Conservation (phyloP, 306 rosid genomes). For the Morella rubra region DNA sequence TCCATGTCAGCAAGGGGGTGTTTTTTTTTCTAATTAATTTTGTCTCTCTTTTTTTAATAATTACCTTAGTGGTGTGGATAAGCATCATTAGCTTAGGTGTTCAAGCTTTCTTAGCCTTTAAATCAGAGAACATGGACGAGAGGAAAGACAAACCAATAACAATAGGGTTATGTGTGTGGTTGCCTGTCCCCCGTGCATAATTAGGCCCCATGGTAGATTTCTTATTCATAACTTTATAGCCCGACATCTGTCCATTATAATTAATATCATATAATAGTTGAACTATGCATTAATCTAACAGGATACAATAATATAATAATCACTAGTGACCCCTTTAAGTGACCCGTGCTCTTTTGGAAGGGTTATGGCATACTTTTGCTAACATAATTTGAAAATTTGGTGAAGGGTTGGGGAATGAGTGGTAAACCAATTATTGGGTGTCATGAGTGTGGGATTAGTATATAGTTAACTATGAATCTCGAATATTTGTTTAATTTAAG, state of each 20-base stretch:
- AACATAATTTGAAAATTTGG: background rate
- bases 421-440: background rate
- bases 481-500: background rate
- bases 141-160: constrained; percentile 55
- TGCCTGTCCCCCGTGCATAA: constrained; percentile 37
- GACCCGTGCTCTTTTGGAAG: constrained; percentile 27
- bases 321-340: background rate
- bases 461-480: background rate
- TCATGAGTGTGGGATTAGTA: background rate
- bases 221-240: constrained; percentile 29
- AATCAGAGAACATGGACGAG: constrained; percentile 32
- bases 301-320: background rate
- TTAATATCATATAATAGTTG: constrained; percentile 1
- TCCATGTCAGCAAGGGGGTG: background rate
- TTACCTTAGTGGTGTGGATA: constrained; percentile 38
- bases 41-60: background rate
- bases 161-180: constrained; percentile 43
- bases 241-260: constrained; percentile 38
- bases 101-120: constrained; percentile 13
- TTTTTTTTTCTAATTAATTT: background rate
- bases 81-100: constrained; percentile 18
- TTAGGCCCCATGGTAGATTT: constrained; percentile 22
- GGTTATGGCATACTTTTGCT: background rate
- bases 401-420: background rate
- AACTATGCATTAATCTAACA: constrained; percentile 5